Percentiles rank a stretch among this genome's conserved stretches.
These are phyloP conservation scores for Aspergillus aculeatinus DNA, from an alignment of 2,329 filamentous ascomycete genomes.

Conservation along the genomic window DNA sequence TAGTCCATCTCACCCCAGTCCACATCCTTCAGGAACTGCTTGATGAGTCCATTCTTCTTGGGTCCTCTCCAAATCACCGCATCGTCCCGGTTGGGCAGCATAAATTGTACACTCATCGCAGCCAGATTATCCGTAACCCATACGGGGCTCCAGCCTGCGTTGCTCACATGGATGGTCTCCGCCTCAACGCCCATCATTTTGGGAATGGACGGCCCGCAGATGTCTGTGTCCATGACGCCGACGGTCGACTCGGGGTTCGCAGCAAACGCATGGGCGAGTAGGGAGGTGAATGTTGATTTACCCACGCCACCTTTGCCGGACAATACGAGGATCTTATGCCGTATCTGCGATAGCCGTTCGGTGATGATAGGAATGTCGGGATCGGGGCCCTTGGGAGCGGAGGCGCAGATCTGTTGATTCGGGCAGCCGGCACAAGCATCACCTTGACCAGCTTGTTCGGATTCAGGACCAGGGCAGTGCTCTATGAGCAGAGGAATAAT, in stretches of 20 bases:
- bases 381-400: constrained; percentile 90
- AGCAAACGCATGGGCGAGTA: constrained; percentile 87
- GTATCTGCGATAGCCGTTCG: constrained; percentile 73
- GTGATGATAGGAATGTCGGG: constrained; percentile 90
- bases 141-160: constrained; percentile 87
- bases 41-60: constrained; percentile 98
- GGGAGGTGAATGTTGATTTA: constrained; percentile 88
- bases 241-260: constrained; percentile 75
- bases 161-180: constrained; percentile 89
- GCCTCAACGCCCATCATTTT: constrained; percentile 98
- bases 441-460: constrained; percentile 56
- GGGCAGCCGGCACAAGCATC: constrained; percentile 94
- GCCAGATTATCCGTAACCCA: constrained; percentile 93
- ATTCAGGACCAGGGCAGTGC: constrained; percentile 80
- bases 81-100: constrained; percentile 90
- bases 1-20: constrained; percentile 97
- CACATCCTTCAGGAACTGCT: constrained; percentile 96
- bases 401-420: constrained; percentile 92
- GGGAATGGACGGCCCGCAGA: constrained; percentile 92
- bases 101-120: constrained; percentile 98
- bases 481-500: constrained; percentile 48
- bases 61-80: constrained; percentile 96
- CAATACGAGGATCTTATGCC: constrained; percentile 89
- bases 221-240: constrained; percentile 97
- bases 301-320: constrained; percentile 96